Base-by-base conservation (phyloP, 768 basidiomycete species). In the Leucocoprinus leucothites region DNA sequence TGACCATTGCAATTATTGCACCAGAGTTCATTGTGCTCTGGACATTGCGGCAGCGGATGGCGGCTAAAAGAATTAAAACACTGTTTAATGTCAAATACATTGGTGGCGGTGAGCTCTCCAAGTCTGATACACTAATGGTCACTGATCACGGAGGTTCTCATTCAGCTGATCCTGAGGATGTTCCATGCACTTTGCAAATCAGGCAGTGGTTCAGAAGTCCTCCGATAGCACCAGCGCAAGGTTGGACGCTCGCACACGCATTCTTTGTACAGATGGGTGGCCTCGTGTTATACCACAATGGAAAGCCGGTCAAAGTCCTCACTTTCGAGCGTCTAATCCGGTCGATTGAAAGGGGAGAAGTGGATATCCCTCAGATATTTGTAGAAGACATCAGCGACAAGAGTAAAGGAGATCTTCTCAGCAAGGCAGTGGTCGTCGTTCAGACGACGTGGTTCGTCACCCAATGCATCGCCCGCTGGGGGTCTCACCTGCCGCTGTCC, bases 11-110 rank as follows among this genome's bases (percentile, higher is more conserved):
- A 8, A 18, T 46, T n/a, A 24, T 46, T 14, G 52, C 52, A 24
- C 52, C 52, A 7, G 52, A 54, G 44, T 22, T 46, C 9, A 44
- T 54, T 16, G 18, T 53, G 36, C 9, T 45, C n/a, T 54, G 52
- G 52, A 43, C 52, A 7, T 34, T 54, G 52, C 18, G 52, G 21
- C 52, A 54, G 43, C 34, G 52, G 52, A 35, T 35, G 7, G 35
- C 35, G 8, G 35, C 35, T 7, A 14, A 7, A 14, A 35, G 35
- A 7, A 7, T 35, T 35, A 35, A 35, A 35, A 35, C 7, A 14
- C 7, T 14, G 14, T 35, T 8, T 35, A 35, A 35, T 35, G 35
- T 8, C 14, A 14, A 35, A 35, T 35, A 8, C 14, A 8, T 8
- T 35, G 35, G 35, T 35, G 35, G 35, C 7, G 35, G 35, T 35